Evolutionary conservation across 768 basidiomycete genomes (phyloP).

Genomic region (Pleurotus giganteus): DNA sequence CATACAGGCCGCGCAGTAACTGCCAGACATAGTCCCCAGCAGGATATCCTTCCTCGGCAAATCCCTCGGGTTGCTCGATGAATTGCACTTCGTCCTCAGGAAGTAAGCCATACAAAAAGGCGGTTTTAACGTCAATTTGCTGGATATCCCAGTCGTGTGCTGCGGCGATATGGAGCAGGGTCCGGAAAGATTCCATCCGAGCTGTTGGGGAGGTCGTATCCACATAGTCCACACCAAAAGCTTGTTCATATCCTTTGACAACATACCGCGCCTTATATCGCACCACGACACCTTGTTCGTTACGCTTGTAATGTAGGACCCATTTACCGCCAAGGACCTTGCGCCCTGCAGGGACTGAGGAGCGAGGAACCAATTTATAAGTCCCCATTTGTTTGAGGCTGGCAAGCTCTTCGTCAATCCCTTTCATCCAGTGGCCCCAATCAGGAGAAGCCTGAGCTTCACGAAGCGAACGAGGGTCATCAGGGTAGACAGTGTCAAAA

Average conservation of each 20-base stretch:
- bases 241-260: constrained; percentile 39
- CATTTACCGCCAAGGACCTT: constrained; percentile 30
- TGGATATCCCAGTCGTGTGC: constrained; percentile 30
- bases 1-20: constrained; percentile 26
- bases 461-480: constrained; percentile 12
- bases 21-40: constrained; percentile 10
- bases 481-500: not conserved
- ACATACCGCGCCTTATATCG: constrained; percentile 38
- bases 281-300: constrained; percentile 20
- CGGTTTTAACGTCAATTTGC: constrained; percentile 39
- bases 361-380: constrained; percentile 23
- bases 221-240: constrained; percentile 38
- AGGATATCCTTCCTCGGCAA: constrained; percentile 22
- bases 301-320: constrained; percentile 27
- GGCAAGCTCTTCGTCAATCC: constrained; percentile 21
- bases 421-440: constrained; percentile 16
- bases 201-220: constrained; percentile 40
- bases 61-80: constrained; percentile 32
- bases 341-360: constrained; percentile 12
- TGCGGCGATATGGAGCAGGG: constrained; percentile 35
- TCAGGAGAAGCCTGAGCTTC: constrained; percentile 24
- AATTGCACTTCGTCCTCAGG: constrained; percentile 26
- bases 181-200: constrained; percentile 34
- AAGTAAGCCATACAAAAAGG: constrained; percentile 34
- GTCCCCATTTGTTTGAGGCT: constrained; percentile 23